Evolutionary conservation across 306 rosid genomes (phyloP), one percentile per base, ranked within the genome.

Genomic region (Cucurbita maxima): DNA sequence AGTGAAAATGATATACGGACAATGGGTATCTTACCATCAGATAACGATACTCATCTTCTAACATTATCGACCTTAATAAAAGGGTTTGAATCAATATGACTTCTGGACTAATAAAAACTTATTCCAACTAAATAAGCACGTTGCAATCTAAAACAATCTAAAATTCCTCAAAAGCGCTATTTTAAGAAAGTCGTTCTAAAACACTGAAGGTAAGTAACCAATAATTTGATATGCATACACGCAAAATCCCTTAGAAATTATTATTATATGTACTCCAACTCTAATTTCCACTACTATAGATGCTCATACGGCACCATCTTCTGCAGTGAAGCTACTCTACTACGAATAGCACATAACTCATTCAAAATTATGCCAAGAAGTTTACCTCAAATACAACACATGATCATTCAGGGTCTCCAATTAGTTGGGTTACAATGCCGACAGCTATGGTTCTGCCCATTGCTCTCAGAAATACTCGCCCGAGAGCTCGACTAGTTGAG

Each of bases 401-500:
- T 54, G 55, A 55, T 70, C 80, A 84, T 38, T 67, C 77, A 51
- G 71, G 79, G 38, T 79, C 88, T 81, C 85, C 88, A 5, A 91
- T 82, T 76, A 91, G 74, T 79, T 87, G 82, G 73, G 91, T 85
- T 30, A 94, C 91, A 55, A 94, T 76, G 48, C 99, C 99, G 10
- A 94, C 90, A 0, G 92, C 96, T 20, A 88, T 70, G 7, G 99
- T 94, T 79, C 95, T 86, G 71, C 99, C 99, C 74, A 74, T 48
- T 22, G 95, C 77, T 88, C 99, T 89, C 7, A 94, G 79, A 71
- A 86, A 89, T 63, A 88, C 96, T 81, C 99, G 83, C 51, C 97
- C 97, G 54, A 94, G 91, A 34, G 91, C 96, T 79, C 83, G 89
- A 55, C 89, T 86, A 1, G 76, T 87, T 11, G 95, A 85, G 81